phyloP scores from a whole-genome alignment of 371 early-diverging fungal genomes.

The Mortierella sp. region DNA sequence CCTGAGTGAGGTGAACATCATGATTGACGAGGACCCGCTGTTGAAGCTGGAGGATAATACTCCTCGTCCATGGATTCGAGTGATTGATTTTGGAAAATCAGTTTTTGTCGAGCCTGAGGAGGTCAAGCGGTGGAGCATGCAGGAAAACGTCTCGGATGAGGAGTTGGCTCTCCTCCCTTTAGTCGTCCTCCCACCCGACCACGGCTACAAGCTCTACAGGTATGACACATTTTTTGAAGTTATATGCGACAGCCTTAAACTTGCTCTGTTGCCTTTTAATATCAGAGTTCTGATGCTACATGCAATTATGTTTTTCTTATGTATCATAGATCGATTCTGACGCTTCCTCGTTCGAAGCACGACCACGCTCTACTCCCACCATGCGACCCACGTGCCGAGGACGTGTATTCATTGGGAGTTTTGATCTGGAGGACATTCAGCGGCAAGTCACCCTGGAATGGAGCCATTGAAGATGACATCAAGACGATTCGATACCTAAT shows the following conservation, averaged over 20 bases:
- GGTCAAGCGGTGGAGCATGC: constrained; percentile 66
- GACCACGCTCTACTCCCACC: constrained; percentile 63
- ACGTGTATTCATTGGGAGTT: constrained; percentile 73
- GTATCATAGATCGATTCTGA: constrained; percentile 62
- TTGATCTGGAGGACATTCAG: constrained; percentile 74
- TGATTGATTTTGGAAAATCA: constrained; percentile 77
- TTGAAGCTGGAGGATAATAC: constrained; percentile 65
- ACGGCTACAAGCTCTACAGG: constrained; percentile 67
- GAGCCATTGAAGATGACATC: constrained; percentile 71
- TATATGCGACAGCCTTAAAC: no score
- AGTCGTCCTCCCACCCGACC: constrained; percentile 68
- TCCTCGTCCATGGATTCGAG: constrained; percentile 59
- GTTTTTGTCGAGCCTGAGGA: constrained; percentile 63
- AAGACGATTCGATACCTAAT: constrained; percentile 69
- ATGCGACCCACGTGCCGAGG: constrained; percentile 70
- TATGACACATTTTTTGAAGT: background rate
- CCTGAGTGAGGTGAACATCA: constrained; percentile 76
- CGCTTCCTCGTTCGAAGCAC: constrained; percentile 65
- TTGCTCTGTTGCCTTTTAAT: background rate
- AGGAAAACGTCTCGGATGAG: constrained; percentile 58
- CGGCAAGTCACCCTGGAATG: constrained; percentile 74
- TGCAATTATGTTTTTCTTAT: background rate
- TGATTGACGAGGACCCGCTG: constrained; percentile 68
- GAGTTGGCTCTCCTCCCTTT: constrained; percentile 65
- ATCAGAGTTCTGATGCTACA: background rate